Conservation (phyloP, 768 basidiomycete species). For the Austroboletus eburneus region DNA sequence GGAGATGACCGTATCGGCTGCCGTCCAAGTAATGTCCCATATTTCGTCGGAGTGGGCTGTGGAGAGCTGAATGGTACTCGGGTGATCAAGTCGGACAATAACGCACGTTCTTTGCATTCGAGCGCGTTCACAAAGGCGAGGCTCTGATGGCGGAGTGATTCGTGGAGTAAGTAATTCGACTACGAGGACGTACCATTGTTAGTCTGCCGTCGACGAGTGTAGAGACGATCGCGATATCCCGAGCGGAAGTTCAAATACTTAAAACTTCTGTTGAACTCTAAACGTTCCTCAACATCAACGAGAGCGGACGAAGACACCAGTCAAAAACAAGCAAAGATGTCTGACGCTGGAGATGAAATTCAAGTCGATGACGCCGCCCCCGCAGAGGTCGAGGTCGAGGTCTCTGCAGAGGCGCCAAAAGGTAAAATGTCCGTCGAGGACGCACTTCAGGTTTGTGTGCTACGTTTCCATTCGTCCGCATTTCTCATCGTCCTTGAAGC, state of each 20-base stretch:
- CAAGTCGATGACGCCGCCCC: conserved; percentile 72
- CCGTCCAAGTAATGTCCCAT: conserved; percentile 75
- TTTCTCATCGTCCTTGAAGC: conserved; percentile 42
- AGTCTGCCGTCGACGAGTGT: not conserved
- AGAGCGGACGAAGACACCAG: conserved; percentile 92
- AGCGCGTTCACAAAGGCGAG: conserved; percentile 69
- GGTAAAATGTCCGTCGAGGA: conserved; percentile 96
- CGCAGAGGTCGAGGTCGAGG: conserved; percentile 66
- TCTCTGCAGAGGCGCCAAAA: conserved; percentile 85
- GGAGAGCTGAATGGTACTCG: not conserved
- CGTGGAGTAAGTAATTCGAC: conserved; percentile 7
- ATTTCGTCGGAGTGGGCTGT: conserved; percentile 76
- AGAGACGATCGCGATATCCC: conserved; percentile 38
- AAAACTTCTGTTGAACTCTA: conserved; percentile 43
- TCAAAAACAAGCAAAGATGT: conserved; percentile 56
- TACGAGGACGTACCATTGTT: too few relatives aligned
- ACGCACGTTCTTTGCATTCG: conserved; percentile 73
- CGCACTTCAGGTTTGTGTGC: conserved; percentile 68
- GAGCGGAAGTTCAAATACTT: conserved; percentile 51
- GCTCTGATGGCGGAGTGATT: conserved; percentile 44
- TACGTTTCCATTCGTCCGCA: not conserved
- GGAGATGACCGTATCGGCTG: conserved; percentile 59
- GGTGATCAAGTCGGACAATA: conserved; percentile 6
- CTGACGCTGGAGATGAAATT: conserved; percentile 98
- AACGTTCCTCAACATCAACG: conserved; percentile 75